Base-by-base conservation (phyloP, 768 basidiomycete genomes). In the Amanita molliuscula region DNA sequence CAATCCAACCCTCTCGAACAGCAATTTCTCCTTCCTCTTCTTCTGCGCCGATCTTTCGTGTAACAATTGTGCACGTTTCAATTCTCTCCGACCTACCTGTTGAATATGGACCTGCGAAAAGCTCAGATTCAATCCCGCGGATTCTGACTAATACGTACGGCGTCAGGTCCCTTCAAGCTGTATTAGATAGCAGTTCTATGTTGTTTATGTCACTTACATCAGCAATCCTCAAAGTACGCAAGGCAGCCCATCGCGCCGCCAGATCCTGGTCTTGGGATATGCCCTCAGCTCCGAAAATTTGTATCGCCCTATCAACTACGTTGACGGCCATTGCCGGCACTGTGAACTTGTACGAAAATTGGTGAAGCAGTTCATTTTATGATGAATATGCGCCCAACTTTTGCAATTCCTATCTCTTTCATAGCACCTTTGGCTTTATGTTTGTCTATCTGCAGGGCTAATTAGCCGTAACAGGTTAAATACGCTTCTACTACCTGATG, bases 341-440 rank as follows among this genome's bases (percentile, higher is more conserved):
- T 33, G 92, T 83, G 59, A 96, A 95, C 94, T 98, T 55, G 2
- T 13, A 47, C 16, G 34, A 45, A 34, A 21, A 51, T 56, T 31
- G 54, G 29, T n/a, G 34, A 26, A 26, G 16, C 28, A 44, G 25
- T 29, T 7, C n/a, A 31, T 38, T 28, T 13, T 50, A 10, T 29
- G 4, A 40, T 45, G 16, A 47, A 11, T 16, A 37, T 46, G 13
- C 28, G 20, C 52, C 68, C 36, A 54, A 88, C 95, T 76, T 99
- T 99, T 38, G 96, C 92, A 53, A 97, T 89, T 20, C 91, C 94
- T 58, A 99, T 98, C 65, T 98, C 96, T 66, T 96, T 95, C 63
- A 97, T 60, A 0, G 96, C 96, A 26, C 90, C 93, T 65, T 97
- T 99, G 1, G 96, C 89, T 55, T 85, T 80, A 58, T 80, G 72